Evolutionary conservation across 2,329 filamentous ascomycete species (phyloP), one percentile per base, ranked within the genome.

Genomic region (Trichoderma asperellum): DNA sequence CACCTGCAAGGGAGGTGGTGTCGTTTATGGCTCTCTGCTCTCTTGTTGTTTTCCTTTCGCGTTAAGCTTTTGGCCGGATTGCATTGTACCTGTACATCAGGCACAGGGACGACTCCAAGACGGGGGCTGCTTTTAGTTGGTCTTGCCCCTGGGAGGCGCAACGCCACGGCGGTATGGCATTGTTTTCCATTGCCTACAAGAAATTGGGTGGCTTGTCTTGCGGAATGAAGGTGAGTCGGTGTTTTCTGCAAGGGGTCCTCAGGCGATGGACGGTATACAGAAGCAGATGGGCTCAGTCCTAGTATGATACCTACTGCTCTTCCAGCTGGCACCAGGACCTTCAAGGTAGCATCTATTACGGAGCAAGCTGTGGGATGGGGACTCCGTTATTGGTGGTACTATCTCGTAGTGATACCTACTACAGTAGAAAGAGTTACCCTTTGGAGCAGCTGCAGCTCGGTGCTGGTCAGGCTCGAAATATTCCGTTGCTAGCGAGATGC

Each of bases 191-290:
- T 21, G 21, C 11, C 40, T 35, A 40, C 34, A 14, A 40, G 8
- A 43, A 43, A 35, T 16, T 59, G 18, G 24, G 24, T 40, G 34
- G 58, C 35, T 62, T 57, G 12, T 16, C n/a, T 35, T 35, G 47
- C 61, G 62, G 59, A 59, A 67, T 60, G 65, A 68, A 56, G 35
- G 53, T 58, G 60, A 70, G 68, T 43, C 64, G 32, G 68, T 67
- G 67, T 64, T 56, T 12, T 68, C 63, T 56, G 40, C 18, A 24
- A 52, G 21, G 68, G 52, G 63, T 12, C 11, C 62, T 52, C 47
- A 49, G 49, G 62, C 43, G 37, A 53, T 49, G 43, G 40, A n/a
- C n/a, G 35, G 18, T 32, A 47, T 4, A 24, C 24, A 24, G 24
- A 24, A 14, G 37, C 63, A 14, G 29, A 49, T n/a, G 18, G 5